A percentile compares a stretch with the other conserved stretches of the same genome.
Evolutionary conservation across 371 early-diverging fungal genomes (phyloP).

Genomic region (Rhizopus sp.): DNA sequence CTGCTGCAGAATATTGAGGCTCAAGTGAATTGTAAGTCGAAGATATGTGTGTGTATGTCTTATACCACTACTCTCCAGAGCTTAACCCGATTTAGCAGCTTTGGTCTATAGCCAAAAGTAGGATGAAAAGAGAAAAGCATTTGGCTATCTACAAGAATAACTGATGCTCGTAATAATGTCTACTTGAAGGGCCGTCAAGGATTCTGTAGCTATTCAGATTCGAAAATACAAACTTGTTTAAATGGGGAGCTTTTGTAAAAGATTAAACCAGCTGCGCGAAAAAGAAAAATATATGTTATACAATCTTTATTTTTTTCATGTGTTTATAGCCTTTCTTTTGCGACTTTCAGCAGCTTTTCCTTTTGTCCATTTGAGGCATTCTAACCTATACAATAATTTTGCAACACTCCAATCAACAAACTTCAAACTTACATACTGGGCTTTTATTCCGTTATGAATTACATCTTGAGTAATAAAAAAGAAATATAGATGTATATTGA

Average conservation of each 20-base stretch:
- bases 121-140: conserved; percentile 14
- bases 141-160: conserved; percentile 14
- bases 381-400: too few species aligned
- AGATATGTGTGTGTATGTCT: conserved; percentile 16
- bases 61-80: conserved; percentile 19
- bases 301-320: not conserved
- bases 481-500: too few species aligned
- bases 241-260: conserved; percentile 13
- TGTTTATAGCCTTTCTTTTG: too few species aligned
- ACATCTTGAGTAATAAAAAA: too few species aligned
- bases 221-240: conserved; percentile 18
- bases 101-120: conserved; percentile 22
- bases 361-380: too few species aligned
- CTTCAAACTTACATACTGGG: too few species aligned
- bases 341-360: too few species aligned
- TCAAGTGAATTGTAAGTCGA: conserved; percentile 8
- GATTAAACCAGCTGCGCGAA: not conserved
- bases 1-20: too few species aligned
- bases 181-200: conserved; percentile 12
- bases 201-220: conserved; percentile 16
- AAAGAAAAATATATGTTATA: conserved; percentile 2
- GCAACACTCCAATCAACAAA: too few species aligned
- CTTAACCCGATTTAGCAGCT: conserved; percentile 24
- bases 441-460: too few species aligned
- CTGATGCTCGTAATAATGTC: conserved; percentile 11